These are phyloP conservation scores for Diaporthe sp. DNA, from an alignment of 2,329 filamentous ascomycete genomes.

Conservation along the genomic window DNA sequence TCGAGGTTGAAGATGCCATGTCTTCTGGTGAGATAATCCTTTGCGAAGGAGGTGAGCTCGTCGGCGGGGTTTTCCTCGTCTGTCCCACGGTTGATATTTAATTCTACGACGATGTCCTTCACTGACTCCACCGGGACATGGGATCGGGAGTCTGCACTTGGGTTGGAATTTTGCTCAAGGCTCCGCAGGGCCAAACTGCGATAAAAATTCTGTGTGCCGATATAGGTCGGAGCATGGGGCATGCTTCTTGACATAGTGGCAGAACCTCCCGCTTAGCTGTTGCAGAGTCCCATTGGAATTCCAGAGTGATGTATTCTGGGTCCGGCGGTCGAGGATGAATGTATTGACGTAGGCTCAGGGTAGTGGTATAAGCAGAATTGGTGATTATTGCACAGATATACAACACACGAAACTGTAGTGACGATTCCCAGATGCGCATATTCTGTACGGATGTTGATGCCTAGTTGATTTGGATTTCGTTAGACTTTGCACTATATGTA, in stretches of 20 bases:
- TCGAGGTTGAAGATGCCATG: constrained; percentile 66
- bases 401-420: background rate
- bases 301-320: no score
- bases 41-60: constrained; percentile 44
- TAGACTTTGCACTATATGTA: background rate
- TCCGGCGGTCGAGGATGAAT: background rate
- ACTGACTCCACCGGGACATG: background rate
- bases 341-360: accelerated
- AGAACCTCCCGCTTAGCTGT: background rate
- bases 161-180: background rate
- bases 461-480: background rate
- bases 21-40: constrained; percentile 60
- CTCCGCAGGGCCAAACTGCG: background rate
- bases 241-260: background rate
- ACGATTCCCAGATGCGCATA: background rate
- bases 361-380: background rate
- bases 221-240: background rate
- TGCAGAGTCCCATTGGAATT: background rate
- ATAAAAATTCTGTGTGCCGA: constrained; percentile 31
- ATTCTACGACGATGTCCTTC: background rate
- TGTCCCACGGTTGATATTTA: background rate
- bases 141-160: background rate
- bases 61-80: background rate
- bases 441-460: background rate
- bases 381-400: background rate